These are phyloP conservation scores for Aspergillus awamori DNA, from an alignment of 2,329 filamentous ascomycete species.

Conservation along the genomic window DNA sequence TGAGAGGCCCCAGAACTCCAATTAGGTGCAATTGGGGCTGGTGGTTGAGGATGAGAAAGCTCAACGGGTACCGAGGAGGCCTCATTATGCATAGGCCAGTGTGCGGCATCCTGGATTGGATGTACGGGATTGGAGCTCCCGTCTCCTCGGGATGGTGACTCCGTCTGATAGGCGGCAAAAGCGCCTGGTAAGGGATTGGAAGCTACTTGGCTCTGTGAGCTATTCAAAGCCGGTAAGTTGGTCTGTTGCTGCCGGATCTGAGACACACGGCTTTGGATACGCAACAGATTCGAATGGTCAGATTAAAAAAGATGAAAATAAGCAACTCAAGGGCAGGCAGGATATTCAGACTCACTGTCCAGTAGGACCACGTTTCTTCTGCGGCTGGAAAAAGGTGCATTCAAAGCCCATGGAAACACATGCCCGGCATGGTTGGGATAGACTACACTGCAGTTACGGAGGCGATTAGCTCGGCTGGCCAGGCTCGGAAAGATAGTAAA, in stretches of 20 bases:
- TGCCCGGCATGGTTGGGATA: constrained; percentile 42
- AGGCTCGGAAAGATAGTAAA: neutral
- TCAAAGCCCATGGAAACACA: constrained; percentile 44
- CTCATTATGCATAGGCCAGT: constrained; percentile 25
- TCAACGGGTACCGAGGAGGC: constrained; percentile 26
- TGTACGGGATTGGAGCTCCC: constrained; percentile 17
- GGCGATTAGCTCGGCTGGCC: neutral
- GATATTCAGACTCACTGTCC: constrained; percentile 36
- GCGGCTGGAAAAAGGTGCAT: constrained; percentile 47
- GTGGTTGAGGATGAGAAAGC: constrained; percentile 24
- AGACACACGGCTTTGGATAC: constrained; percentile 35
- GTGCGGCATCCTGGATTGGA: constrained; percentile 25
- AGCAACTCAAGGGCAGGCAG: neutral
- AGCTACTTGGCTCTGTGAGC: constrained; percentile 17
- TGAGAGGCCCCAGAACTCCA: constrained; percentile 28
- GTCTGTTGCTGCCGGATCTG: constrained; percentile 43
- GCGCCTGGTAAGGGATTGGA: constrained; percentile 22
- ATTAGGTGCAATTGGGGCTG: constrained; percentile 23
- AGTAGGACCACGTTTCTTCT: constrained; percentile 46
- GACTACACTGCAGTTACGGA: constrained; percentile 37
- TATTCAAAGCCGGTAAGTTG: constrained; percentile 21
- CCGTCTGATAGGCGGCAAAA: constrained; percentile 29
- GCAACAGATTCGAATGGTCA: neutral
- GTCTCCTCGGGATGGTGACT: constrained; percentile 23
- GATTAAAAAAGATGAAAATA: neutral